These are phyloP conservation scores for Proliferodiscus dingleyae DNA, from an alignment of 2,329 filamentous ascomycete species.

Conservation along the genomic window DNA sequence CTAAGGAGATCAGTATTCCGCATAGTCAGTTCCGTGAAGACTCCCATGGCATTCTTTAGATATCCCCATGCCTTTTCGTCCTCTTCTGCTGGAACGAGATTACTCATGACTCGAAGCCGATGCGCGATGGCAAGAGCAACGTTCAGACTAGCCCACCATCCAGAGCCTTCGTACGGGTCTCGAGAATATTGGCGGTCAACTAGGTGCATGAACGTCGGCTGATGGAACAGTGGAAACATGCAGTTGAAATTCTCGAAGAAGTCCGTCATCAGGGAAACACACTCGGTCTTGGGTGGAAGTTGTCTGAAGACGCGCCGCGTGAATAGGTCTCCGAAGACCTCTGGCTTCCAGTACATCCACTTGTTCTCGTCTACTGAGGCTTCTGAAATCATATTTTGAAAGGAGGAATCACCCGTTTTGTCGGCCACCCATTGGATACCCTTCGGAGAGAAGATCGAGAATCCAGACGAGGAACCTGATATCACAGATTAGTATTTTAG, in stretches of 20 bases:
- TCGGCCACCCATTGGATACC: slow-evolving; percentile 98
- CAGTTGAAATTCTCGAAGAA: slow-evolving; percentile 99
- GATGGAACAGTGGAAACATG: slow-evolving; percentile 96
- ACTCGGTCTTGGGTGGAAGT: slow-evolving; percentile 80
- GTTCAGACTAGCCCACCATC: slow-evolving; percentile 98
- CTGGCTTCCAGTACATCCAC: slow-evolving; percentile 97
- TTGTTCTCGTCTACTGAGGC: slow-evolving; percentile 92
- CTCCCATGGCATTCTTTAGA: slow-evolving; percentile 92
- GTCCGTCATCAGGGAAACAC: slow-evolving; percentile 81
- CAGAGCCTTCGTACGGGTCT: slow-evolving; percentile 89
- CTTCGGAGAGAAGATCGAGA: slow-evolving; percentile 97
- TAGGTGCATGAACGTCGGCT: slow-evolving; percentile 96
- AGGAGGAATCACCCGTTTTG: slow-evolving; percentile 92
- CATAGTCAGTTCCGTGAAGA: slow-evolving; percentile 89
- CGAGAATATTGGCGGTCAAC: slow-evolving; percentile 90
- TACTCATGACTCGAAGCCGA: slow-evolving; percentile 90
- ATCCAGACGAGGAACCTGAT: slow-evolving; percentile 90
- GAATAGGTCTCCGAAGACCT: slow-evolving; percentile 92
- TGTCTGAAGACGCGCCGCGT: slow-evolving; percentile 76
- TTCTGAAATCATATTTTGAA: slow-evolving; percentile 89
- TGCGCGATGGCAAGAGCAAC: slow-evolving; percentile 91
- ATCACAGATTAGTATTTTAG: slow-evolving; percentile 19
- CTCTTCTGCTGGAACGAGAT: slow-evolving; percentile 82
- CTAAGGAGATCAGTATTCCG: slow-evolving; percentile 92
- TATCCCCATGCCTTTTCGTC: slow-evolving; percentile 94